Base-by-base conservation (phyloP, 2,329 filamentous ascomycete genomes). In the Lasiodiplodia hormozganensis region DNA sequence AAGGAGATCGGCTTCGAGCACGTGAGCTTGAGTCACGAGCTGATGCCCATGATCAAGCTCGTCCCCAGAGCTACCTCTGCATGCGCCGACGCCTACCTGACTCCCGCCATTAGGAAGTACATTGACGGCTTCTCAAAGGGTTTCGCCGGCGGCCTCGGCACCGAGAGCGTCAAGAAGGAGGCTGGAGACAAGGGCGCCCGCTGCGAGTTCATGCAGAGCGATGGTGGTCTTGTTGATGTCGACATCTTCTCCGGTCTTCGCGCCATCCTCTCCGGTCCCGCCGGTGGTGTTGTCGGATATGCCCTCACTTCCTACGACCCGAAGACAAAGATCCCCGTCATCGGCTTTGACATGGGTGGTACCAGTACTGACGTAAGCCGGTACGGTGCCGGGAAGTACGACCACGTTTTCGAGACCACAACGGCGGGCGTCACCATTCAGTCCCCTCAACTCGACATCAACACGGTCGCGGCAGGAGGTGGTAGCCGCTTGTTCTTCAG, bases 341-440 rank as follows among this genome's bases (percentile, higher is more conserved):
- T 97, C 74, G 94, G 94, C 0, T 97, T 97, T 75, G 94, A 97
- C 73, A 97, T 97, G 94, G 93, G 93, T 47, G 94, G 94, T 12
- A 97, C 94, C 0, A 94, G 90, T 68, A 97, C 94, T 0, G 94
- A 97, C 78, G 93, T 97, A 11, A 96, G 92, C 40, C 86, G 94
- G 60, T 97, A 95, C 74, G 92, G 68, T 92, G 6, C 89, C 66
- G 94, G 94, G 18, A 86, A 92, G 67, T 95, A 97, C 74, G 94
- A 97, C 74, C 94, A 97, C 74, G 93, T 97, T 0, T 97, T 97
- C 73, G 94, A 97, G 80, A 97, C 94, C 0, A 97, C 93, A 0
- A 97, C 93, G 0, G 94, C 94, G 0, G 94, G 94, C n/a, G 92
- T 97, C 0, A 95, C 94, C 0, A 96, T 97, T 34, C 94, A 97